Base-by-base conservation (phyloP, 2,329 filamentous ascomycete genomes). In the Berkeleyomyces rouxiae region DNA sequence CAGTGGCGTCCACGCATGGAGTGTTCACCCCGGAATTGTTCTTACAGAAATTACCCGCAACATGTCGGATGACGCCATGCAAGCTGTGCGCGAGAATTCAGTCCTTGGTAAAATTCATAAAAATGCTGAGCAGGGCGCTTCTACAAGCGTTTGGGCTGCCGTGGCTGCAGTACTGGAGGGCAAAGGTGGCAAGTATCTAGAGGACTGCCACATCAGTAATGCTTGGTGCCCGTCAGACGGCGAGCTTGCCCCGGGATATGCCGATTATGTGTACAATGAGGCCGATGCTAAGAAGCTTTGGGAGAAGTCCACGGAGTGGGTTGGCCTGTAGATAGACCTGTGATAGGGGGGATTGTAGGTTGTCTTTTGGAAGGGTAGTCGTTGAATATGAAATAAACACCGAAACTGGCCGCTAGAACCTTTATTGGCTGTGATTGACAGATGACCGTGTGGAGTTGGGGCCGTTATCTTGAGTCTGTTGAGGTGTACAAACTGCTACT, bases 21-120 rank as follows among this genome's bases (percentile, higher is more conserved):
- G 42, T 44, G 63, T 68, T 4, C 67, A 69, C n/a, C 67, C 68
- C 1, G 68, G 67, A 3, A 63, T 60, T 9, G 66, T 66, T 31
- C 57, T 61, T 3, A 67, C 65, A 1, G 64, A 65, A n/a, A 57
- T 67, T 1, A 57, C 47, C 13, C 60, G 53, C 23, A 62, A 60
- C 42, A 49, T 64, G 23, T 33, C 58, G 7, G 39, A 47, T 16
- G 11, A 33, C n/a, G 60, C 55, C 11, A 59, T 60, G 39, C 59
- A 40, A 49, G 40, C 47, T 4, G 39, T 62, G 13, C 36, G 36
- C 49, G 43, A 23, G 10, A 43, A 55, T 6, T 44, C 55, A 0
- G 44, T 49, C 42, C 2, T 53, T 11, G 51, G 10, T 11, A 39
- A 3, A 2, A 55, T 37, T 36, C 37, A 55, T 13, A 55, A 55